Evolutionary conservation across 179 eudicot genomes (phyloP).

Genomic region (Spergularia azorica): DNA sequence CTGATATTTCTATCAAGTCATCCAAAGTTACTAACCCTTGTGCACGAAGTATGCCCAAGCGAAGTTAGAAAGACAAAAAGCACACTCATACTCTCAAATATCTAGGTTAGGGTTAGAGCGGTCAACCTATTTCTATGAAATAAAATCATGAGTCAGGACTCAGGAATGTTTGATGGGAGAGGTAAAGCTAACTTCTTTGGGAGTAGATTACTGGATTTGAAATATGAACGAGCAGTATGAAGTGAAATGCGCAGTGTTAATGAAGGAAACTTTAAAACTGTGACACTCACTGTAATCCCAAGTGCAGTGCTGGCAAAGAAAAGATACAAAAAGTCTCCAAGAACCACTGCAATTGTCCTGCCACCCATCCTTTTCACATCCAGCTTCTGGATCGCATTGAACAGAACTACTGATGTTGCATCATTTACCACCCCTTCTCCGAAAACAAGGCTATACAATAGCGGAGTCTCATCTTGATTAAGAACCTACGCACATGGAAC

Average conservation of each 20-base stretch:
- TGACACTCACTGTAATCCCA: constrained; percentile 70
- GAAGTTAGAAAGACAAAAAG: too few species aligned
- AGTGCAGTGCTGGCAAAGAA: constrained; percentile 84
- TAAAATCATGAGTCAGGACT: not conserved
- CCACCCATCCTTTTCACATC: constrained; percentile 61
- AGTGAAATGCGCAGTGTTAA: not conserved
- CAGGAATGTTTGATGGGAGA: not conserved
- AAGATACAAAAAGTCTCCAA: constrained; percentile 76
- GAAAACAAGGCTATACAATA: constrained; percentile 90
- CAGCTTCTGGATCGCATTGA: constrained; percentile 88
- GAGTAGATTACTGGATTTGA: not conserved
- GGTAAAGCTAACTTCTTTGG: not conserved
- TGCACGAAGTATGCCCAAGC: too few species aligned
- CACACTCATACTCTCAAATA: too few species aligned
- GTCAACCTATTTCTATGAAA: too few species aligned
- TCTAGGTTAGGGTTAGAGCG: too few species aligned
- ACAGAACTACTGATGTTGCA: constrained; percentile 94
- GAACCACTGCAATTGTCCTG: constrained; percentile 48
- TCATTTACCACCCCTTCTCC: constrained; percentile 99
- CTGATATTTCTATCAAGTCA: not conserved
- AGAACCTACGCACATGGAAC: constrained; percentile 45
- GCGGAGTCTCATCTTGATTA: constrained; percentile 93
- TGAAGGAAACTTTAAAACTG: not conserved
- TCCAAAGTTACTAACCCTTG: too few species aligned
- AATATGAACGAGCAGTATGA: too few species aligned